Evolutionary conservation across 2,329 filamentous ascomycete species (phyloP).

Genomic region (Sclerotinia nivalis): DNA sequence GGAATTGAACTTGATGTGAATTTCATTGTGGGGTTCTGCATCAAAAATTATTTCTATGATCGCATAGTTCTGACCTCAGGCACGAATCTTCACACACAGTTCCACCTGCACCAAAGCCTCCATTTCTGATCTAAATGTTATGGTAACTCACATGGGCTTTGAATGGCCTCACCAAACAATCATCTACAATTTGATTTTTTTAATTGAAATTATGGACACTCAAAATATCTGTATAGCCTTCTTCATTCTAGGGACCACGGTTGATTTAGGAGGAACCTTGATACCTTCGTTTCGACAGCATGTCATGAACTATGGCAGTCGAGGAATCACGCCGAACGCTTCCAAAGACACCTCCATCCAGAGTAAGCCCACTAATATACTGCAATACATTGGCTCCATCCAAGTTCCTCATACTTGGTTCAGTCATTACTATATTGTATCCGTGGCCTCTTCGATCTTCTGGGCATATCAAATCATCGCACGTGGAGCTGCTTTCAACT

Average conservation of each 20-base stretch:
- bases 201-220: conserved; percentile 35
- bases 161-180: neutral
- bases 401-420: conserved; percentile 87
- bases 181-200: neutral
- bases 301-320: conserved; percentile 41
- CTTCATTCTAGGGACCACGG: conserved; percentile 36
- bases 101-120: neutral
- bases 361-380: conserved; percentile 17
- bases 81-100: neutral
- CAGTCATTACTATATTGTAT: conserved; percentile 79
- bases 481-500: conserved; percentile 57
- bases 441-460: conserved; percentile 67
- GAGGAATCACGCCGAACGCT: conserved; percentile 27
- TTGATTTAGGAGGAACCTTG: conserved; percentile 36
- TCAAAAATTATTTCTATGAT: conserved; percentile 20
- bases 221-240: conserved; percentile 35
- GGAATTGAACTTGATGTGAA: conserved; percentile 11
- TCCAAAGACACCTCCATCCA: conserved; percentile 1
- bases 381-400: conserved; percentile 33
- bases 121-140: neutral
- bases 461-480: conserved; percentile 68
- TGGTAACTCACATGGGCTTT: neutral
- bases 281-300: conserved; percentile 36
- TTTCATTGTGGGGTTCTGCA: conserved; percentile 18
- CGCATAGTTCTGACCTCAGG: conserved; percentile 8